Base-by-base conservation (phyloP, 257 asterid genomes). In the Anisodus acutangulus region DNA sequence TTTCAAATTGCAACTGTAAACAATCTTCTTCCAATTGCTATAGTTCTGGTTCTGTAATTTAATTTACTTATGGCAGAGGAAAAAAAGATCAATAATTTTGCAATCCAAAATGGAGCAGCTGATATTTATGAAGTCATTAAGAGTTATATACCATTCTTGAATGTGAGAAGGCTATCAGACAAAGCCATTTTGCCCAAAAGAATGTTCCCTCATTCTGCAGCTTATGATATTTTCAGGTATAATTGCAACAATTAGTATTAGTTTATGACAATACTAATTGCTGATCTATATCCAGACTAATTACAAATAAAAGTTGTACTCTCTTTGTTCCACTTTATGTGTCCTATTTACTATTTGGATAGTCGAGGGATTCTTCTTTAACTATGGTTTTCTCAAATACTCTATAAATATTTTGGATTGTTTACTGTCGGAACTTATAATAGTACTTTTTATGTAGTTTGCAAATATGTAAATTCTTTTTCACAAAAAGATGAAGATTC, bases 181-280 rank as follows among this genome's bases (percentile, higher is more conserved):
- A 91, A 86, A 9, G 95, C 97, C 11, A 79, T 87, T 79, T 55
- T 93, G 71, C 95, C 97, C 19, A 85, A 91, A 19, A 90, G 93
- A 85, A 91, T 71, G 78, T 89, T 93, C 22, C 35, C 91, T 66
- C 88, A 90, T 1, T 88, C 97, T 1, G 95, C 95, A 6, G 95
- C 92, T 55, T 91, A 89, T 81, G 97, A 93, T 89, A 90, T 93
- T 59, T 92, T 89, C 51, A 93, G 94, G 95, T 89, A 86, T n/a
- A 19, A 4, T 64, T 80, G 19, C 12, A n/a, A 17, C 12, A 16
- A 35, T 31, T 31, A 3, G 15, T 22, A 49, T 5, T 19, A 72
- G 8, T 76, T 57, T 66, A 62, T 60, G 41, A 66, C 16, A 22
- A 8, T 9, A 41, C 16, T 31, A 31, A 31, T 31, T 15, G n/a